Conservation (phyloP, 495 filamentous ascomycete species). For the Penicillium soppii region DNA sequence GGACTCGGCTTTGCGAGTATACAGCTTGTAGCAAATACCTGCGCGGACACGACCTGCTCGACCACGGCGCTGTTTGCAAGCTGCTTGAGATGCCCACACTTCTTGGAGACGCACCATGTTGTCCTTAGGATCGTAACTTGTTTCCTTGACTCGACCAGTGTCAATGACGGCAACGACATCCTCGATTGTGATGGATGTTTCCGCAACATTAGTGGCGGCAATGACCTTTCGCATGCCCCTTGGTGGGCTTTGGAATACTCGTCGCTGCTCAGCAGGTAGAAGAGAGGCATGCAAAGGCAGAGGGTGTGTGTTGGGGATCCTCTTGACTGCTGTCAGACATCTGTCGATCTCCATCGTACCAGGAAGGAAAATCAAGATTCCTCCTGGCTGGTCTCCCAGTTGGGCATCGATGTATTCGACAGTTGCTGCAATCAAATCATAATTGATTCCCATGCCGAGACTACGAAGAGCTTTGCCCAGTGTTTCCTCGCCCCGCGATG, state of each 20-base stretch:
- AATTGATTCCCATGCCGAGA: constrained; percentile 87
- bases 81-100: constrained; percentile 91
- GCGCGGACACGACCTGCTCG: constrained; percentile 89
- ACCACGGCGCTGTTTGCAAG: constrained; percentile 94
- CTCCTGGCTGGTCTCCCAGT: constrained; percentile 68
- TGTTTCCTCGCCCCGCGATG: constrained; percentile 37
- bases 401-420: constrained; percentile 78
- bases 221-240: constrained; percentile 85
- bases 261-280: constrained; percentile 78
- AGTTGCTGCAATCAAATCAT: constrained; percentile 77
- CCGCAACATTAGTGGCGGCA: constrained; percentile 92
- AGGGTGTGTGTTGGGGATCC: constrained; percentile 69
- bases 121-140: constrained; percentile 85
- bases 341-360: constrained; percentile 83
- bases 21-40: constrained; percentile 93
- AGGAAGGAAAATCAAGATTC: constrained; percentile 91
- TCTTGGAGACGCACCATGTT: constrained; percentile 95
- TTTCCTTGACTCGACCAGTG: constrained; percentile 93
- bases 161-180: constrained; percentile 97
- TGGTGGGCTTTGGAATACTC: constrained; percentile 78
- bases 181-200: constrained; percentile 97
- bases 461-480: constrained; percentile 68
- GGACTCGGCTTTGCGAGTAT: constrained; percentile 76
- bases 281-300: constrained; percentile 93
- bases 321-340: constrained; percentile 67